A percentile compares a stretch with the other conserved stretches of the same genome.
Evolutionary conservation across 495 filamentous ascomycete genomes (phyloP).

Genomic region (Xylaria venustula): DNA sequence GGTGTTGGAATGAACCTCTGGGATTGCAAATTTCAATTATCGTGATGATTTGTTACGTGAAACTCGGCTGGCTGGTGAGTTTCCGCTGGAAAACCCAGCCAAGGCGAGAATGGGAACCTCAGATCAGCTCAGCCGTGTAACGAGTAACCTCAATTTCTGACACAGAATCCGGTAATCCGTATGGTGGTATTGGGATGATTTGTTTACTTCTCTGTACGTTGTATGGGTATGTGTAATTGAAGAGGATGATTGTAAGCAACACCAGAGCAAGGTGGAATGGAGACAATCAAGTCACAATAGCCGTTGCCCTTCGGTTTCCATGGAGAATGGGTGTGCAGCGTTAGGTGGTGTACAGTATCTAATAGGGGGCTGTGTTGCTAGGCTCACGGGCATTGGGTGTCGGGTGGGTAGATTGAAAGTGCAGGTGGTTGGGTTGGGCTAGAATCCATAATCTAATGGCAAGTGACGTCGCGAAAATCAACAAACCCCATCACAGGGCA

Average conservation of each 20-base stretch:
- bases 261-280: background rate
- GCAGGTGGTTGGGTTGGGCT: conserved; percentile 4
- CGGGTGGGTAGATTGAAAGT: too few relatives aligned
- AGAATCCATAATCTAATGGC: background rate
- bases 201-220: background rate
- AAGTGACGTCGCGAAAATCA: conserved; percentile 32
- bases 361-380: conserved; percentile 15
- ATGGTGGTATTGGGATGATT: background rate
- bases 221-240: background rate
- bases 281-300: background rate
- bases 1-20: background rate
- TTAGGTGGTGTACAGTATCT: too few relatives aligned
- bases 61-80: background rate
- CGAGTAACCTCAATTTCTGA: background rate
- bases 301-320: conserved; percentile 28
- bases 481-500: conserved; percentile 14
- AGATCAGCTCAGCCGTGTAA: background rate
- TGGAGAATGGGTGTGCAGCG: conserved; percentile 18
- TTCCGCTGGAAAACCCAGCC: conserved; percentile 29
- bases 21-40: background rate
- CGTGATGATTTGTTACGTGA: conserved; percentile 8
- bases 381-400: conserved; percentile 8
- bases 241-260: background rate
- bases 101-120: conserved; percentile 1
- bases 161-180: background rate